Evolutionary conservation across 352 stramenopile species (phyloP), one percentile per base, ranked within the genome.

Genomic region (Pythium vanterpoolii): DNA sequence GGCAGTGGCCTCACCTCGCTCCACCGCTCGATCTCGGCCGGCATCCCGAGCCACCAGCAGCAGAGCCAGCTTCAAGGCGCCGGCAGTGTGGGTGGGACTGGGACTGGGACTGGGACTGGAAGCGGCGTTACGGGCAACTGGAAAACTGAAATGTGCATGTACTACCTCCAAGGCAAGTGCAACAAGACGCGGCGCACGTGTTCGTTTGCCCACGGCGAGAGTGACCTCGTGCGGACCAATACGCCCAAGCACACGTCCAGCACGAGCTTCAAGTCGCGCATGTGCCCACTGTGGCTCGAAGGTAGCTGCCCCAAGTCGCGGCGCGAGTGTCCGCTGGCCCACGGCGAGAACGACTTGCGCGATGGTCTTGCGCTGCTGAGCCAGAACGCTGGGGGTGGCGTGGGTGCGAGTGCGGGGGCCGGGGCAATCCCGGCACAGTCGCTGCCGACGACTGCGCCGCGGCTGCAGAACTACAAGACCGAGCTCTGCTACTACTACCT

Each of bases 81-180:
- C 6, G 24, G 57, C 30, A n/a, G 31, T 27, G 43, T n/a, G n/a
- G n/a, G n/a, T n/a, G n/a, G n/a, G n/a, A n/a, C n/a, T n/a, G n/a
- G n/a, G n/a, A n/a, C n/a, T n/a, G n/a, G n/a, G n/a, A n/a, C n/a
- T n/a, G n/a, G n/a, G n/a, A n/a, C n/a, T n/a, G n/a, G n/a, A n/a
- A n/a, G 28, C 19, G 10, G 45, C 4, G 44, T 44, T 56, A 56
- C 68, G 21, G 83, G 69, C 66, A 95, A 95, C 64, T 93, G 85
- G 85, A 95, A 95, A 68, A 95, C 85, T 16, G 85, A 95, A 60
- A 87, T 95, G 57, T 95, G 85, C 60, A 86, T 95, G 77, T 95
- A 95, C 64, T 95, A 93, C 54, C 76, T 95, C 46, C 85, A 95
- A 54, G 85, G 85, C 21, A 95, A 95, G 62, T 95, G 85, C 74